phyloP scores from a whole-genome alignment of 2,329 filamentous ascomycete genomes.

The Aspergillus arachidicola region DNA sequence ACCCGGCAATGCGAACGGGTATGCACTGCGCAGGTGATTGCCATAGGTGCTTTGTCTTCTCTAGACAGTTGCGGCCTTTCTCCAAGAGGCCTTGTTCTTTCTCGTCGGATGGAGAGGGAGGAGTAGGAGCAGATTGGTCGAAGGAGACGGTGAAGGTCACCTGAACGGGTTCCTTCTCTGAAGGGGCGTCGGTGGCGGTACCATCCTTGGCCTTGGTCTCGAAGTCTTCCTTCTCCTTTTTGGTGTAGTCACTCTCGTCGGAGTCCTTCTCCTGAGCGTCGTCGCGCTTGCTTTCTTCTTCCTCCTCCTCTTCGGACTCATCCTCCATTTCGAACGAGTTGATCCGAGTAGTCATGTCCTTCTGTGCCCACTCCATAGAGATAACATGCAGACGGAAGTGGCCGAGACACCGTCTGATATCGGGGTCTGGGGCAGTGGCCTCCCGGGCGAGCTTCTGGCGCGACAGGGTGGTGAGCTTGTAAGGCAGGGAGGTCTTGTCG shows the following conservation, averaged over 20 bases:
- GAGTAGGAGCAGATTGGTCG: background rate
- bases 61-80: constrained; percentile 31
- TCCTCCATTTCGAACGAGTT: constrained; percentile 40
- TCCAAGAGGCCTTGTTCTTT: constrained; percentile 27
- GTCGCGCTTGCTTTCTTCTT: constrained; percentile 15
- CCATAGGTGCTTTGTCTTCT: constrained; percentile 33
- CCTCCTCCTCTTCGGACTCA: constrained; percentile 29
- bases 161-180: background rate
- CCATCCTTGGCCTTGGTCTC: background rate
- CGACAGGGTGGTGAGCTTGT: constrained; percentile 39
- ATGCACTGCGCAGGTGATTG: constrained; percentile 24
- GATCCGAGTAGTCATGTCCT: constrained; percentile 39
- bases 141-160: constrained; percentile 2
- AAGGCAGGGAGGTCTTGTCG: constrained; percentile 37
- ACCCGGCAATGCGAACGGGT: constrained; percentile 25
- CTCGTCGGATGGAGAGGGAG: constrained; percentile 5
- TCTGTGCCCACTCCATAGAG: constrained; percentile 38
- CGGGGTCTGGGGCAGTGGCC: constrained; percentile 37
- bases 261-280: constrained; percentile 14
- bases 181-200: background rate
- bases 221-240: constrained; percentile 3
- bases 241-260: constrained; percentile 10
- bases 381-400: constrained; percentile 38
- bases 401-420: constrained; percentile 38
- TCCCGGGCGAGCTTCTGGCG: constrained; percentile 39